phyloP scores from a whole-genome alignment of 768 basidiomycete species.

The Sporobolomyces phaffii region DNA sequence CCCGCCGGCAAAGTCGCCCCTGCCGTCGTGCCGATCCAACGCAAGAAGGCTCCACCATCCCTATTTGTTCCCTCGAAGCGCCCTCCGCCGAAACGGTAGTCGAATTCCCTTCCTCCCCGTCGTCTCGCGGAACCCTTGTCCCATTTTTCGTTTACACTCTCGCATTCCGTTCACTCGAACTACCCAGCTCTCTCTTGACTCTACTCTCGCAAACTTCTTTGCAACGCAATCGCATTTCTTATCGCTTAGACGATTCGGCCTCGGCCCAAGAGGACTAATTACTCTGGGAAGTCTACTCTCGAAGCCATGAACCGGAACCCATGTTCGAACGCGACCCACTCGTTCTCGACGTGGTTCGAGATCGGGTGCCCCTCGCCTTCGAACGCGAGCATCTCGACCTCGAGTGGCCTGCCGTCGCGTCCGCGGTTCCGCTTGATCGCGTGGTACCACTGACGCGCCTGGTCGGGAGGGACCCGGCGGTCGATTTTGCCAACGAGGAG shows the following conservation, averaged over 20 bases:
- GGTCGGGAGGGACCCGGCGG: slow-evolving; percentile 59
- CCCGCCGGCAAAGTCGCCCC: neutral
- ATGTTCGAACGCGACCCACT: slow-evolving; percentile 55
- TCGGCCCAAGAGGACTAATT: too few relatives aligned
- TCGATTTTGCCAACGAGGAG: slow-evolving; percentile 60
- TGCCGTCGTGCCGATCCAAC: neutral
- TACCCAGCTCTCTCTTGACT: neutral
- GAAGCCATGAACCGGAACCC: slow-evolving; percentile 53
- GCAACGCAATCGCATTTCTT: neutral
- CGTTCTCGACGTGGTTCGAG: slow-evolving; percentile 51
- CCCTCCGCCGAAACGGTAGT: slow-evolving; percentile 9
- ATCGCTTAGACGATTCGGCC: too few relatives aligned
- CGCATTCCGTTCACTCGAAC: neutral
- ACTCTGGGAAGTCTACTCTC: slow-evolving; percentile 12
- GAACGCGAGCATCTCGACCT: slow-evolving; percentile 60
- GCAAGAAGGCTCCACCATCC: slow-evolving; percentile 22
- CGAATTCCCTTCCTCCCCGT: too few relatives aligned
- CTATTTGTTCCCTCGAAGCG: slow-evolving; percentile 26
- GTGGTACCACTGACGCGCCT: slow-evolving; percentile 62
- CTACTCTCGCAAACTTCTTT: neutral
- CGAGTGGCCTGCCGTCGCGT: slow-evolving; percentile 53
- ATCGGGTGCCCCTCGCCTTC: slow-evolving; percentile 60
- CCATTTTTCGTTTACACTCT: neutral
- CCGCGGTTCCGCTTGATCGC: slow-evolving; percentile 53
- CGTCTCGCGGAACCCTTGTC: neutral